A percentile compares a stretch with the other conserved stretches of the same genome.
phyloP scores from a whole-genome alignment of 345 rosid species.

The Sisymbrium irio region DNA sequence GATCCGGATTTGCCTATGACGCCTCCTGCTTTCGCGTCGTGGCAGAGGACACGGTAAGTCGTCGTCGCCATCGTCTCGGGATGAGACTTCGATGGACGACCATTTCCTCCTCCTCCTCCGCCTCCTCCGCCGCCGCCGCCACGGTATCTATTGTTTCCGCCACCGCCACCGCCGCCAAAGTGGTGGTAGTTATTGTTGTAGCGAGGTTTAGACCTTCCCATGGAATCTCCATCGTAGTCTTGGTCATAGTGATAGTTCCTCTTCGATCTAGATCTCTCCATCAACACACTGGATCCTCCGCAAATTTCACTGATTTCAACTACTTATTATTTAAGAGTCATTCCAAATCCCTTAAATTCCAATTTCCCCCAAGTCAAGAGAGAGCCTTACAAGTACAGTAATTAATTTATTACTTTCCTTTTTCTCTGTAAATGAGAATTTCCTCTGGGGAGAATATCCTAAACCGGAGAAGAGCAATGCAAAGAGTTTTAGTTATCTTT shows the following conservation, averaged over 20 bases:
- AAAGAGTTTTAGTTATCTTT: not conserved
- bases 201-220: slow-evolving; percentile 65
- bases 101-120: slow-evolving; percentile 12
- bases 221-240: slow-evolving; percentile 73
- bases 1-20: slow-evolving; percentile 97
- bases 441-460: not conserved
- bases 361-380: not conserved
- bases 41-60: slow-evolving; percentile 89
- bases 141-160: slow-evolving; percentile 36
- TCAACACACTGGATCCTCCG: not conserved
- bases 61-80: slow-evolving; percentile 75
- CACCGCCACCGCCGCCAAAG: slow-evolving; percentile 46
- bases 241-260: slow-evolving; percentile 88
- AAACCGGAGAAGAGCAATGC: not conserved
- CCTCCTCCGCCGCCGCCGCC: slow-evolving; percentile 18
- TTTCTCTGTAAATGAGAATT: not conserved
- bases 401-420: not conserved
- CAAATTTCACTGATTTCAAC: slow-evolving; percentile 11
- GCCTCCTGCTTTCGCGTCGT: slow-evolving; percentile 92
- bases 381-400: not conserved
- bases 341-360: slow-evolving; percentile 4
- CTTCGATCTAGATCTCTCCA: slow-evolving; percentile 99
- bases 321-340: too few species aligned
- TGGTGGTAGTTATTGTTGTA: slow-evolving; percentile 52
- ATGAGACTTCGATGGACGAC: slow-evolving; percentile 41